A percentile compares a stretch with the other conserved stretches of the same genome.
These are phyloP conservation scores for Yamadazyma friedrichii DNA, from an alignment of 1,139 yeast genomes.

Conservation along the genomic window DNA sequence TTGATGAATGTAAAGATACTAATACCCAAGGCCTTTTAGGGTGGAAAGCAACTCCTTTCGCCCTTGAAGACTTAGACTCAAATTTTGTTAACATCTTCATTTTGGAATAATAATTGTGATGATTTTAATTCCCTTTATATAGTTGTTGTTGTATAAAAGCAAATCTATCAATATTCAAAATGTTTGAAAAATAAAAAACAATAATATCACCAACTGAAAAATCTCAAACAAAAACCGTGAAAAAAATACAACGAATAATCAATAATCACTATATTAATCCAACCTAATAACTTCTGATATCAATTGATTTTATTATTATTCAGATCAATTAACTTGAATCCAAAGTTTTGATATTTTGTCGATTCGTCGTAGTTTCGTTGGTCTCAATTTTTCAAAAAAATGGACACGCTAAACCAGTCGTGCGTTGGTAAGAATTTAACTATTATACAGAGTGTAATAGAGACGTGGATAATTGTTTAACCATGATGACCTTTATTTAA, in stretches of 20 bases:
- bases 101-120: conserved; percentile 20
- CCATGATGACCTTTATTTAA: no score
- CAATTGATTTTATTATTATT: not conserved
- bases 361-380: conserved; percentile 10
- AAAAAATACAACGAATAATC: no score
- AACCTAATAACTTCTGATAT: not conserved
- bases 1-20: conserved; percentile 90
- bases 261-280: no score
- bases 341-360: conserved; percentile 7
- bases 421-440: no score
- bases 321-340: not conserved
- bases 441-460: no score
- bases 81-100: conserved; percentile 98
- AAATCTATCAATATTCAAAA: no score
- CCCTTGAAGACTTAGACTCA: conserved; percentile 98
- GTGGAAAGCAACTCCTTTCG: conserved; percentile 97
- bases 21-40: conserved; percentile 97
- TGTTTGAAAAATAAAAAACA: no score
- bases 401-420: conserved; percentile 7
- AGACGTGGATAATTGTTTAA: not conserved
- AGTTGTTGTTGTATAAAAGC: no score
- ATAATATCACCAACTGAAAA: no score
- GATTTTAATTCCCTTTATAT: no score
- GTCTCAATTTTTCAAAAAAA: conserved; percentile 8
- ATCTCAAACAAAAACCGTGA: no score